These are phyloP conservation scores for Eucalyptus microcorys DNA, from an alignment of 345 rosid species.

Conservation along the genomic window DNA sequence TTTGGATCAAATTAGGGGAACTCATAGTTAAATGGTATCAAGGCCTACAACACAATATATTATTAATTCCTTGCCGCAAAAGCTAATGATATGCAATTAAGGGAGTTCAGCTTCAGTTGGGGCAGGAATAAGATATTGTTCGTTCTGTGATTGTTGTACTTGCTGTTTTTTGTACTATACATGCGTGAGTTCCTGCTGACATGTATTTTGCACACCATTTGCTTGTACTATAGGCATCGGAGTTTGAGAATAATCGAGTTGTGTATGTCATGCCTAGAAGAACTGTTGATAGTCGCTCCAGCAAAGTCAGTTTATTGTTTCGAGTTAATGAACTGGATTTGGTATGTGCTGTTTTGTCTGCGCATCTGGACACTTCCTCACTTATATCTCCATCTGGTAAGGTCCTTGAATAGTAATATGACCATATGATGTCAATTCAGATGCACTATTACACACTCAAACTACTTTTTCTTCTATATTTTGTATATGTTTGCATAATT, in stretches of 20 bases:
- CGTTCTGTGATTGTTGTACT: neutral
- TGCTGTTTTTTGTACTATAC: neutral
- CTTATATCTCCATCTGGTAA: constrained; percentile 58
- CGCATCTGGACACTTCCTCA: constrained; percentile 40
- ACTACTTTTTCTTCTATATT: neutral
- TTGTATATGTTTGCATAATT: neutral
- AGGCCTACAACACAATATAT: neutral
- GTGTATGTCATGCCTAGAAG: constrained; percentile 48
- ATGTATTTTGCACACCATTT: neutral
- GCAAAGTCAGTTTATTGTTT: constrained; percentile 38
- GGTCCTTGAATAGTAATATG: neutral
- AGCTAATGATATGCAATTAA: neutral
- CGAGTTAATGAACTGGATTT: constrained; percentile 65
- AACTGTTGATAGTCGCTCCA: constrained; percentile 23
- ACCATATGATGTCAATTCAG: neutral
- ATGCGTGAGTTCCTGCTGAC: neutral
- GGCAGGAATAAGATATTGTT: neutral
- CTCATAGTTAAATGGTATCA: neutral
- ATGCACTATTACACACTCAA: neutral
- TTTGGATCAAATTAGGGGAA: neutral
- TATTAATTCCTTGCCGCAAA: neutral
- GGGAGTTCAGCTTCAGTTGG: neutral
- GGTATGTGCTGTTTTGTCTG: constrained; percentile 55
- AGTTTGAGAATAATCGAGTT: constrained; percentile 23
- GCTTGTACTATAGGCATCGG: constrained; percentile 19